Base-by-base conservation (phyloP, 805 yeast species). In the Saccharomycopsis capsularis region DNA sequence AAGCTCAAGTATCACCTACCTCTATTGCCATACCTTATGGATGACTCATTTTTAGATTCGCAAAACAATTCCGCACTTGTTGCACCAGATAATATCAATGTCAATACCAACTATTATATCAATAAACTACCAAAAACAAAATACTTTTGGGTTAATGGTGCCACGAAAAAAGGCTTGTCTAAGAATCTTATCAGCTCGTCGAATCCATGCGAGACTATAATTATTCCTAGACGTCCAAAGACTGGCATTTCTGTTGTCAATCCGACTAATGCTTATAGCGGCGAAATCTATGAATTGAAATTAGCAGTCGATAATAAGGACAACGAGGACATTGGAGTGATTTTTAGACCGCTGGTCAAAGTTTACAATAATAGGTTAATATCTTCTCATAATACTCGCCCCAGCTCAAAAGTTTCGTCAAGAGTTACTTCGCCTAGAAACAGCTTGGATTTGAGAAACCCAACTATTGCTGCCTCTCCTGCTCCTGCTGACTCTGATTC, bases 151-250 rank as follows among this genome's bases (percentile, higher is more conserved):
- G 16, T 51, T 54, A 15, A 52, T 54, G 7, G 50, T 27, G 0
- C 42, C 55, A 21, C 32, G 27, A 4, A 16, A 18, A 40, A 46
- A n/a, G 32, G 3, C 1, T 11, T 44, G 38, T 19, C 4, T 35
- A 54, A 37, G 40, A 50, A 32, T 42, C 57, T 25, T 3, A 36
- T 63, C 9, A 51, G 52, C 9, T 46, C 56, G 2, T 19, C 18
- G 2, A 50, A 53, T n/a, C 65, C 66, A 3, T 42, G 42, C 6
- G 34, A 47, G 4, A 50, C 53, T 25, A 65, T 65, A 34, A 60
- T 69, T 2, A 56, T 68, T 5, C 75, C 77, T 15, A 64, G 69
- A 43, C 56, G 64, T 2, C 77, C 77, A 4, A 57, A 63, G 2
- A 59, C 67, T 0, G 59, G 55, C 18, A 57, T 67, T 3, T 40